A percentile compares a stretch with the other conserved stretches of the same genome.
Conservation (phyloP, 192 early-diverging fungal genomes). For the Neocallimastix lanati region DNA sequence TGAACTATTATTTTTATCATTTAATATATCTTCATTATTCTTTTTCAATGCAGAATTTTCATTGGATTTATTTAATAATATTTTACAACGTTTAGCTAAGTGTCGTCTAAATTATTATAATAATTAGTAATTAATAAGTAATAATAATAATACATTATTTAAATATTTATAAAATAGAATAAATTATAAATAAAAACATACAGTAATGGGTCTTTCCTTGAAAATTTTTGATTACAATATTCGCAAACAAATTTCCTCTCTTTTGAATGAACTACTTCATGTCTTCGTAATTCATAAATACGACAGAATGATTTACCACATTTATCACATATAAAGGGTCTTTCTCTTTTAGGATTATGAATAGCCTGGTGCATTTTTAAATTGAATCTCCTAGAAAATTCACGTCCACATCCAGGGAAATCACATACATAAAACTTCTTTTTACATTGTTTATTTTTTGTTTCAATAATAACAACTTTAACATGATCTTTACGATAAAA, state of each 20-base stretch:
- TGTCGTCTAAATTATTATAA: neutral
- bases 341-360: slow-evolving; percentile 45
- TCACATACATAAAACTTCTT: slow-evolving; percentile 28
- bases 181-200: neutral
- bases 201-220: slow-evolving; percentile 43
- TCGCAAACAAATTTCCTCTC: slow-evolving; percentile 35
- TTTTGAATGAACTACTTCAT: slow-evolving; percentile 42
- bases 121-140: neutral
- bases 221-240: slow-evolving; percentile 31
- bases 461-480: slow-evolving; percentile 17
- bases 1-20: no score
- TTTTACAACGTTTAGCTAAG: neutral
- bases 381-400: slow-evolving; percentile 47
- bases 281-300: slow-evolving; percentile 54
- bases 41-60: no score
- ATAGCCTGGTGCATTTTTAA: slow-evolving; percentile 43
- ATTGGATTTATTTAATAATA: neutral
- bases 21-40: no score
- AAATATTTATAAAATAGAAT: no score
- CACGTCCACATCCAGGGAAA: slow-evolving; percentile 26
- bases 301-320: slow-evolving; percentile 41
- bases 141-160: no score
- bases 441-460: slow-evolving; percentile 13
- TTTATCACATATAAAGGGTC: slow-evolving; percentile 26
- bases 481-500: neutral